Conservation (phyloP, 768 basidiomycete species). For the Steccherinum ochraceum region DNA sequence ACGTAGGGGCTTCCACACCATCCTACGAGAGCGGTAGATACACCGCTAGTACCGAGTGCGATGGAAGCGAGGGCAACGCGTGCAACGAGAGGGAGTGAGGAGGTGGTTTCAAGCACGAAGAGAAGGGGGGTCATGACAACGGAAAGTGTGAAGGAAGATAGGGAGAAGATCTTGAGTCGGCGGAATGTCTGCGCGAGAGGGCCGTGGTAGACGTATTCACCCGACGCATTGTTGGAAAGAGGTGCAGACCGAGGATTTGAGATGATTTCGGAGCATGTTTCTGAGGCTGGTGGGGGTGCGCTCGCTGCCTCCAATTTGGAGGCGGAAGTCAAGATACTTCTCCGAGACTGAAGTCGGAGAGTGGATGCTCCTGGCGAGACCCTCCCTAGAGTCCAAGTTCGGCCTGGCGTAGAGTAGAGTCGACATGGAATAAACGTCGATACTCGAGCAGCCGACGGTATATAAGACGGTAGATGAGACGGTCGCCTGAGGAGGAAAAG, state of each 20-base stretch:
- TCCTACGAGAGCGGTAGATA: conserved; percentile 70
- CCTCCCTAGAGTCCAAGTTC: not conserved
- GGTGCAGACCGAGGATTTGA: conserved; percentile 1
- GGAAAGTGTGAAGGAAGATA: conserved; percentile 69
- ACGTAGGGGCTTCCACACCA: conserved; percentile 77
- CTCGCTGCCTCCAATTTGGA: not conserved
- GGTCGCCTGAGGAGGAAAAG: not conserved
- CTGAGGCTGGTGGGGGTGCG: not conserved
- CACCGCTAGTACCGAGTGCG: conserved; percentile 64
- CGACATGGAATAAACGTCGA: not conserved
- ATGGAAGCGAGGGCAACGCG: conserved; percentile 61
- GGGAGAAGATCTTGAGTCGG: conserved; percentile 75
- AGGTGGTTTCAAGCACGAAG: conserved; percentile 61
- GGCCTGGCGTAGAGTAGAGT: not conserved
- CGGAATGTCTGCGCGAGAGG: conserved; percentile 70
- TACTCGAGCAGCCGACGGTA: not conserved
- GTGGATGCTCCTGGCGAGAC: not conserved
- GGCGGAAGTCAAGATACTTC: not conserved
- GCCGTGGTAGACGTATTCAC: conserved; percentile 51
- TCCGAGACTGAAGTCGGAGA: not conserved
- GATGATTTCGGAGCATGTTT: not conserved
- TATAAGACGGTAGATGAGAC: not conserved
- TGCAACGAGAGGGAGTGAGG: conserved; percentile 63
- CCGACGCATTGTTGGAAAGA: conserved; percentile 1
- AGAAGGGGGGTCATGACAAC: conserved; percentile 70